phyloP scores from a whole-genome alignment of 768 basidiomycete genomes.

The Astraeus odoratus region DNA sequence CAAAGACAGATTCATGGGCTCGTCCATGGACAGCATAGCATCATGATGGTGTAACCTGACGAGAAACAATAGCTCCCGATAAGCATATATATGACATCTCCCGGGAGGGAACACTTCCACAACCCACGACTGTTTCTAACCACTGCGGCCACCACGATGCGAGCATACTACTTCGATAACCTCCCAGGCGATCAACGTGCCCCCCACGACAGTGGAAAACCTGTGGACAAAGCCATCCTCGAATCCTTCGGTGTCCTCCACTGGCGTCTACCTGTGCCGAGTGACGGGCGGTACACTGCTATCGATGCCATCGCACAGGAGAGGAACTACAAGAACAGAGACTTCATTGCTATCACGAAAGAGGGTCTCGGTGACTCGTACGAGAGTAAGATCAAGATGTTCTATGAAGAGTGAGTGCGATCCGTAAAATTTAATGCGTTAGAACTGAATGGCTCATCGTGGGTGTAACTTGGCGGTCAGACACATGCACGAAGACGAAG shows the following conservation, averaged over 20 bases:
- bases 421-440: neutral
- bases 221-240: conserved; percentile 45
- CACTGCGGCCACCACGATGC: conserved; percentile 35
- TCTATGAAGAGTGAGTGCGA: conserved; percentile 73
- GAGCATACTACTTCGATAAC: conserved; percentile 68
- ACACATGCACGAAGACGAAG: conserved; percentile 93
- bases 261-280: conserved; percentile 63
- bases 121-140: neutral
- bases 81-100: too few species aligned
- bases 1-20: too few species aligned
- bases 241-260: conserved; percentile 54
- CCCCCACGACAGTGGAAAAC: conserved; percentile 60
- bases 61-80: too few species aligned
- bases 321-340: conserved; percentile 76
- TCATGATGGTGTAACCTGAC: too few species aligned
- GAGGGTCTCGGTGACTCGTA: conserved; percentile 74
- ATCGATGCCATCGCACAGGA: conserved; percentile 59
- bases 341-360: conserved; percentile 68
- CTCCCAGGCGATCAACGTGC: conserved; percentile 74
- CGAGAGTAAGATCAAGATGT: conserved; percentile 72
- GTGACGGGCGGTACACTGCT: conserved; percentile 35
- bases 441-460: too few species aligned
- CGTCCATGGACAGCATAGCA: too few species aligned
- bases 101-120: neutral
- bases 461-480: conserved; percentile 38